These are phyloP conservation scores for Botrytis hyacinthi DNA, from an alignment of 2,329 filamentous ascomycete species.

Conservation along the genomic window DNA sequence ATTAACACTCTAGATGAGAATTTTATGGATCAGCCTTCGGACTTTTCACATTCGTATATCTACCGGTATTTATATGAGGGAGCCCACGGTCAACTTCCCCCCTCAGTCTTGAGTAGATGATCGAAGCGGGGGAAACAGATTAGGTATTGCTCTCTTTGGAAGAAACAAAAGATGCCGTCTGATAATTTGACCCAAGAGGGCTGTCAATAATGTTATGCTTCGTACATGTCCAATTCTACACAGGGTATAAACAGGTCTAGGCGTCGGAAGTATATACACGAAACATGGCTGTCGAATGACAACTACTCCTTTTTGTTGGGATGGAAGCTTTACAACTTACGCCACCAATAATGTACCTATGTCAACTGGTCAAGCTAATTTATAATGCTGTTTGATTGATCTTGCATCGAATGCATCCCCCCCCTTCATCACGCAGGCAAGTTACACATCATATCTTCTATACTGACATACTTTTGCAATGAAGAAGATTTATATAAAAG, in stretches of 20 bases:
- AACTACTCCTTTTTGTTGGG: background rate
- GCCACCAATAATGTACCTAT: background rate
- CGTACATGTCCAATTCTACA: background rate
- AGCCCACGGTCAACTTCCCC: background rate
- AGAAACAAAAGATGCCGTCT: background rate
- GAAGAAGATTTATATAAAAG: background rate
- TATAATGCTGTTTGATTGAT: background rate
- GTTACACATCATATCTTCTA: background rate
- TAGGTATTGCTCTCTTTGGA: background rate
- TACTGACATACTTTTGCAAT: background rate
- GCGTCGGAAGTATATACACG: background rate
- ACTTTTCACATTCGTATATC: background rate
- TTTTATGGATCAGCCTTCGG: background rate
- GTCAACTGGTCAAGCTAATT: background rate
- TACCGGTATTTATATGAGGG: background rate
- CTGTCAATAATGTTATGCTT: background rate
- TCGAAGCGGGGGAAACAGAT: background rate
- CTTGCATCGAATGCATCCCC: background rate
- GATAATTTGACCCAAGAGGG: background rate
- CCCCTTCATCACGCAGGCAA: background rate
- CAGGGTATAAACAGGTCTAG: background rate
- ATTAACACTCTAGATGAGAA: background rate
- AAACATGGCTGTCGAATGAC: slow-evolving; percentile 1
- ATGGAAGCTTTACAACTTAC: background rate
- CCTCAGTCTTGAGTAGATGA: background rate